Base-by-base conservation (phyloP, 2,329 filamentous ascomycete genomes). In the Xylaria digitata region DNA sequence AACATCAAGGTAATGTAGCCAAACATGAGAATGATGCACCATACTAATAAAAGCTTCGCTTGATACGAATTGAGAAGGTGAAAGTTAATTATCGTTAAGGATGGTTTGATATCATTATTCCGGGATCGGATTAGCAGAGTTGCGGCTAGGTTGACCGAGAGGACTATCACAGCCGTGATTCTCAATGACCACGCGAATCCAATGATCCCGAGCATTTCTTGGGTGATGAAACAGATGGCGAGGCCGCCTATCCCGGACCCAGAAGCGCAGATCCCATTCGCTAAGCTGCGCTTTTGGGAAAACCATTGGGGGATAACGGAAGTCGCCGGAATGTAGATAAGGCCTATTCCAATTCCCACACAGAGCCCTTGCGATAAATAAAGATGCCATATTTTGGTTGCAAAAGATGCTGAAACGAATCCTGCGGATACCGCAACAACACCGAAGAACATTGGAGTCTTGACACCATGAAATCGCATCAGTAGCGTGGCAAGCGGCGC, bases 1-100 rank as follows among this genome's bases (percentile, higher is more conserved):
- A 64, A 64, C 55, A 48, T 46, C 21, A 64, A 37, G 19, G 54
- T 43, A 8, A 64, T 64, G n/a, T 64, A 64, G 3, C 61, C 61
- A 40, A 64, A 59, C 61, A 59, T 64, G n/a, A 59, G 9, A n/a
- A 59, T 32, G n/a, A 59, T 23, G 30, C 37, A 19, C 61, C 61
- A 64, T 2, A 40, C 55, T 8, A 64, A 21, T 8, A 64, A 43
- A 2, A 64, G 26, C 40, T 23, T 26, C 5, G 34, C 55, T 19
- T 43, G 48, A 15, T 55, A 55, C 1, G 37, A 21, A 2, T 0
- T 2, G 2, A 65, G 21, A 26, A 65, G 55, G 4, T 40, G 30
- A 5, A 65, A 49, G 42, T 65, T 60, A 21, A 65, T 55, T 2
- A 60, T 43, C 1, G n/a, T 17, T 13, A 21, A 17, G 19, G 46